Percentiles rank a stretch among this genome's conserved stretches.
phyloP scores from a whole-genome alignment of 192 early-diverging fungal genomes.

The Dissophora globulifera region DNA sequence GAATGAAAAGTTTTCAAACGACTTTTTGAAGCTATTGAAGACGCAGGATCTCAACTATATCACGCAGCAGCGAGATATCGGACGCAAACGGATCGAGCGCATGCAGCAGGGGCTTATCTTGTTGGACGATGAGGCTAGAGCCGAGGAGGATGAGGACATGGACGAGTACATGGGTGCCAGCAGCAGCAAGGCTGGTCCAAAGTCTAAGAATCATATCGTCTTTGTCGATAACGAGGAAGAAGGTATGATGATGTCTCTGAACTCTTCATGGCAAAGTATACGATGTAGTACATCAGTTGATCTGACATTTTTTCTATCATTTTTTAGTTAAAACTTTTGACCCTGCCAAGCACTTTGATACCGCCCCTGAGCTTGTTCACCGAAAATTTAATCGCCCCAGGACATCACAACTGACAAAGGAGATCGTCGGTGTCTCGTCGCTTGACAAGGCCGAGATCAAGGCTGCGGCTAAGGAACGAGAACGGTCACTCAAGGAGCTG shows the following conservation, averaged over 20 bases:
- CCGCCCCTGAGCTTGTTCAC: conserved; percentile 78
- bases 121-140: conserved; percentile 51
- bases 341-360: conserved; percentile 84
- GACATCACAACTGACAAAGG: conserved; percentile 63
- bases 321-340: conserved; percentile 74
- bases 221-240: conserved; percentile 80
- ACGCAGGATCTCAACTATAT: conserved; percentile 95
- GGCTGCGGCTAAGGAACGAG: conserved; percentile 61
- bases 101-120: conserved; percentile 79
- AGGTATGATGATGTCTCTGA: conserved; percentile 46
- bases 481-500: conserved; percentile 72
- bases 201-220: conserved; percentile 74
- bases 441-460: conserved; percentile 53
- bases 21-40: conserved; percentile 85
- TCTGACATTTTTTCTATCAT: background rate
- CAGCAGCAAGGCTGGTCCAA: conserved; percentile 24
- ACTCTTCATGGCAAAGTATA: too few relatives aligned
- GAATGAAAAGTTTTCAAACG: conserved; percentile 76
- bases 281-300: too few relatives aligned
- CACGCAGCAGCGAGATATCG: conserved; percentile 81
- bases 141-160: conserved; percentile 50
- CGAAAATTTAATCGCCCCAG: conserved; percentile 87
- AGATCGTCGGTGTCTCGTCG: conserved; percentile 45
- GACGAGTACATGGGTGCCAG: conserved; percentile 18
- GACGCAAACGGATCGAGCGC: conserved; percentile 82